phyloP scores from a whole-genome alignment of 208 protist genomes.

The Porcisia deanei region DNA sequence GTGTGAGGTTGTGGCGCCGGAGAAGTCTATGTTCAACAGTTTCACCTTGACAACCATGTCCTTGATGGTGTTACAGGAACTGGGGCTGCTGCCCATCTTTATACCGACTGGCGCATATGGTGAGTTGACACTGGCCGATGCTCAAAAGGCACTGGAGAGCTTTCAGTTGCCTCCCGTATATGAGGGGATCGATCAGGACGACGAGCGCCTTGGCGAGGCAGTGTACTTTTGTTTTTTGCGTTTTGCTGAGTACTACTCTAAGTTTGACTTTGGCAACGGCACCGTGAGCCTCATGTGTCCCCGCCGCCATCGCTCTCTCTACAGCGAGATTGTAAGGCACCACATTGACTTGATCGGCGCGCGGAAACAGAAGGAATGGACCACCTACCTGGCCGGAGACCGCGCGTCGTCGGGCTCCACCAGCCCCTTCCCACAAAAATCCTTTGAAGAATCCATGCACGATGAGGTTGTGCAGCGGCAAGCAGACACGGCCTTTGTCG shows the following conservation, averaged over 20 bases:
- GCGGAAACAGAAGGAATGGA: conserved; percentile 68
- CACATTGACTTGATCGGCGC: conserved; percentile 52
- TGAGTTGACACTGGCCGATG: conserved; percentile 77
- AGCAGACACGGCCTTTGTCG: conserved; percentile 61
- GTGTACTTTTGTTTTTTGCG: conserved; percentile 80
- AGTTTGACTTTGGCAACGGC: conserved; percentile 79
- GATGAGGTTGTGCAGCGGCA: conserved; percentile 65
- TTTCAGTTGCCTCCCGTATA: conserved; percentile 80
- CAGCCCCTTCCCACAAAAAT: conserved; percentile 50
- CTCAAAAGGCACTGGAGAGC: conserved; percentile 30
- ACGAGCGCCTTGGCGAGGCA: conserved; percentile 84
- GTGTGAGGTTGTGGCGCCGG: conserved; percentile 80
- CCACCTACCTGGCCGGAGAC: conserved; percentile 38
- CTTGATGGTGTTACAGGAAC: conserved; percentile 91
- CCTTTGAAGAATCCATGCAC: conserved; percentile 58
- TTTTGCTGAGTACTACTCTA: conserved; percentile 89
- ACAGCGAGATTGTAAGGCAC: conserved; percentile 54
- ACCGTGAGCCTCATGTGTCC: conserved; percentile 88
- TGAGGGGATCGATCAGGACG: conserved; percentile 69
- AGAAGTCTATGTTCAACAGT: conserved; percentile 87
- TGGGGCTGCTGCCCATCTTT: conserved; percentile 84
- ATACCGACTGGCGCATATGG: conserved; percentile 64
- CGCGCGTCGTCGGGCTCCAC: conserved; percentile 4
- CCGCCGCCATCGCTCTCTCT: conserved; percentile 72
- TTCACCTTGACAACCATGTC: conserved; percentile 91